Conservation (phyloP, 108 stramenopile genomes). For the Seminavis robusta region DNA sequence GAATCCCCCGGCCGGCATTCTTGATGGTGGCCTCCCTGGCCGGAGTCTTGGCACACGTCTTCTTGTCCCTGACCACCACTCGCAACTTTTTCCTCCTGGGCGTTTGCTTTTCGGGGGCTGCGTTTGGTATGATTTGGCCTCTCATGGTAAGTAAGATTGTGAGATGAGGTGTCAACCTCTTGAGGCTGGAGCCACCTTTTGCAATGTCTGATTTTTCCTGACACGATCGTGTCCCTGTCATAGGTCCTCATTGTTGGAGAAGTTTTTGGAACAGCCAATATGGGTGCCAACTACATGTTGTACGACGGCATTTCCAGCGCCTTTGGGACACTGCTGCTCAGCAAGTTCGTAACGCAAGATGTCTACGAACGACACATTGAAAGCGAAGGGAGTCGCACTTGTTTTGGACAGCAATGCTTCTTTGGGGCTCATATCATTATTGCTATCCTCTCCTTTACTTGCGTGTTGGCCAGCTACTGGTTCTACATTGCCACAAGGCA, state of each 20-base stretch:
- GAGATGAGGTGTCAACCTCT: too few relatives aligned
- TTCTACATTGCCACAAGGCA: too few relatives aligned
- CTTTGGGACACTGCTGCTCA: conserved; percentile 71
- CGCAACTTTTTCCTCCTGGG: conserved; percentile 65
- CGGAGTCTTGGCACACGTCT: conserved; percentile 51
- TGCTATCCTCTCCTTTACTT: background rate
- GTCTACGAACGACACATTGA: conserved; percentile 73
- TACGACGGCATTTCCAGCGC: conserved; percentile 77
- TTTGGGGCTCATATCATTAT: conserved; percentile 5
- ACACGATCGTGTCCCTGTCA: too few relatives aligned
- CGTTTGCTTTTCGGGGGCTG: conserved; percentile 59
- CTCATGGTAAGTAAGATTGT: too few relatives aligned
- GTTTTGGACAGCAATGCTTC: conserved; percentile 1
- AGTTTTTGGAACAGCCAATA: conserved; percentile 63
- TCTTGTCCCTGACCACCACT: conserved; percentile 50
- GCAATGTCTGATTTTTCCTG: too few relatives aligned
- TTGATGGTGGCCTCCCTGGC: conserved; percentile 66
- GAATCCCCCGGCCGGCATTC: conserved; percentile 69
- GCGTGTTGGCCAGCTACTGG: conserved; percentile 5
- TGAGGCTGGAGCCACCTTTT: too few relatives aligned
- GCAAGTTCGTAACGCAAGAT: conserved; percentile 72
- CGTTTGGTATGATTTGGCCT: conserved; percentile 89
- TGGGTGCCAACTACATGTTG: conserved; percentile 87
- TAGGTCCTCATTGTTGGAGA: conserved; percentile 71
- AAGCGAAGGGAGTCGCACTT: conserved; percentile 1